Evolutionary conservation across 2,329 filamentous ascomycete genomes (phyloP).

Genomic region (Volutella citrinella): DNA sequence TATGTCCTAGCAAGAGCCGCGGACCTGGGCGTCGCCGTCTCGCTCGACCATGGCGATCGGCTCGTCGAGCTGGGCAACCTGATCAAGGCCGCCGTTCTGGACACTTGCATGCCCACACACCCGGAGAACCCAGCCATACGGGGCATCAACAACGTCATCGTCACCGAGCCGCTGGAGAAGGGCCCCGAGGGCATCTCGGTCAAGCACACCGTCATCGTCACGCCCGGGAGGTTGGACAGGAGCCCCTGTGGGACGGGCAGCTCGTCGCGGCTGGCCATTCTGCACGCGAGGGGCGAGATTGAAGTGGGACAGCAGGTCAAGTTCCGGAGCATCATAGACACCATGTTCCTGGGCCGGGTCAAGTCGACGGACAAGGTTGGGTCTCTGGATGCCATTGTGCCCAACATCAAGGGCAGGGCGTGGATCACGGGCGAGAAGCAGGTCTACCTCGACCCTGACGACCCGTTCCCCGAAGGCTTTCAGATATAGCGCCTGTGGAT

Average conservation of each 20-base stretch:
- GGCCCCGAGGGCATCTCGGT: conserved; percentile 4
- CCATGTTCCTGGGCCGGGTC: conserved; percentile 30
- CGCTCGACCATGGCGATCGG: conserved; percentile 26
- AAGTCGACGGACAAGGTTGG: conserved; percentile 7
- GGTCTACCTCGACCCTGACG: conserved; percentile 5
- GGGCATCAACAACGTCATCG: conserved; percentile 38
- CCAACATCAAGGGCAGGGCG: conserved; percentile 5
- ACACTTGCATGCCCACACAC: conserved; percentile 33
- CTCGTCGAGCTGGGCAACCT: conserved; percentile 39
- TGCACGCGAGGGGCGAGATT: conserved; percentile 37
- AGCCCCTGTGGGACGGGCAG: conserved; percentile 44
- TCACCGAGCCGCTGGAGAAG: conserved; percentile 31
- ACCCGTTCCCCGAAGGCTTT: conserved; percentile 7
- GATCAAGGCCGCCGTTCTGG: conserved; percentile 39
- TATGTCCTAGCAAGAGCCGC: conserved; percentile 23
- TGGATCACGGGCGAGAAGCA: conserved; percentile 11
- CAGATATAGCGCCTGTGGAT: too few species aligned
- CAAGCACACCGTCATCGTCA: conserved; percentile 39
- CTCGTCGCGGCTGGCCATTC: conserved; percentile 37
- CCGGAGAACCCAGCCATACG: conserved; percentile 38
- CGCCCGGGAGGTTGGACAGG: conserved; percentile 40
- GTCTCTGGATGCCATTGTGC: background rate
- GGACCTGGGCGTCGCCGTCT: conserved; percentile 30
- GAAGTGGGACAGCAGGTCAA: conserved; percentile 31
- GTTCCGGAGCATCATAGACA: conserved; percentile 38